Percentiles rank a stretch among this genome's conserved stretches.
Evolutionary conservation across 768 basidiomycete genomes (phyloP).

Genomic region (Boletus edulis): DNA sequence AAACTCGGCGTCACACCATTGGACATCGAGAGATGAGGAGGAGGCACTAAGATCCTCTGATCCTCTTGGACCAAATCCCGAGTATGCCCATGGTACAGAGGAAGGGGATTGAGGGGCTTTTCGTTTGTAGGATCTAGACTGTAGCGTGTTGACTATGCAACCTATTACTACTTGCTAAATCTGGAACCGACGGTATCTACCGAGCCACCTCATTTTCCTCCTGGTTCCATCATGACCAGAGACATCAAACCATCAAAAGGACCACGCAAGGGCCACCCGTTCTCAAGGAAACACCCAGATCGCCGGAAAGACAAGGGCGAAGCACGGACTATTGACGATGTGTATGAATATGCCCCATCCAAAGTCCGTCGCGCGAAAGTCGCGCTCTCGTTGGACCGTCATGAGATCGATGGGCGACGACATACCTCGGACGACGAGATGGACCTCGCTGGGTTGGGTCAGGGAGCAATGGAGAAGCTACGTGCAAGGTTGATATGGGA

Average conservation of each 20-base stretch:
- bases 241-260: constrained; percentile 14
- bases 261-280: neutral
- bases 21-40: constrained; percentile 33
- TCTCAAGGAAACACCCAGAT: constrained; percentile 42
- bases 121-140: constrained; percentile 13
- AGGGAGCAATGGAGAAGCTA: constrained; percentile 33
- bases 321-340: constrained; percentile 41
- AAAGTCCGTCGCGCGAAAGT: constrained; percentile 51
- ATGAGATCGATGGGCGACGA: constrained; percentile 40
- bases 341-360: constrained; percentile 61
- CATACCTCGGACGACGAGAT: constrained; percentile 41
- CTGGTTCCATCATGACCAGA: constrained; percentile 15
- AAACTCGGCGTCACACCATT: constrained; percentile 29
- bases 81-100: neutral
- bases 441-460: constrained; percentile 29
- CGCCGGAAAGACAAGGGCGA: constrained; percentile 39
- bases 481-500: constrained; percentile 52
- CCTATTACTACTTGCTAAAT: constrained; percentile 25
- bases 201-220: constrained; percentile 13
- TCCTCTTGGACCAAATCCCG: constrained; percentile 19
- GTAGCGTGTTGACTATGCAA: neutral
- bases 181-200: constrained; percentile 7
- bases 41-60: constrained; percentile 24
- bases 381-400: constrained; percentile 51
- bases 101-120: neutral